These are phyloP conservation scores for Amanita subjunquillea DNA, from an alignment of 768 basidiomycete species.

Conservation along the genomic window DNA sequence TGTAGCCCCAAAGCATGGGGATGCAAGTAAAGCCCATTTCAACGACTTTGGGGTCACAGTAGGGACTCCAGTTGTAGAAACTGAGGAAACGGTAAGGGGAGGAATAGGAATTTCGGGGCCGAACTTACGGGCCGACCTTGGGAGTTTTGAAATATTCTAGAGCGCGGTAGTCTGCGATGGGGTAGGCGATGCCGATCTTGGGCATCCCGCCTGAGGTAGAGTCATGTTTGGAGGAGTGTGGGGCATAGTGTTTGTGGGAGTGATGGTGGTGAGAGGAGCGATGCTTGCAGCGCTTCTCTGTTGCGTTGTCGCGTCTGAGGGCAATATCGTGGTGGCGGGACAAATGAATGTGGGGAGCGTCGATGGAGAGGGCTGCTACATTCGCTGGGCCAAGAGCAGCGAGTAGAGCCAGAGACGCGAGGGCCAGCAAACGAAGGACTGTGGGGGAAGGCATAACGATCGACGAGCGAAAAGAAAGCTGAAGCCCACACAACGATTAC, in stretches of 20 bases:
- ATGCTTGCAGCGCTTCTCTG: slow-evolving; percentile 45
- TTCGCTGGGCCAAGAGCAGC: slow-evolving; percentile 36
- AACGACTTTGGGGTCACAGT: slow-evolving; percentile 27
- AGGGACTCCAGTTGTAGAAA: slow-evolving; percentile 62
- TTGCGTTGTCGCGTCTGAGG: slow-evolving; percentile 30
- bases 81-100: slow-evolving; percentile 14
- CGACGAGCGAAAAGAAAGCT: slow-evolving; percentile 11
- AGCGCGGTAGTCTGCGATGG: slow-evolving; percentile 38
- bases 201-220: slow-evolving; percentile 11
- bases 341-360: slow-evolving; percentile 21
- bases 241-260: slow-evolving; percentile 11
- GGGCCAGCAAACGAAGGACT: slow-evolving; percentile 46
- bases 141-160: slow-evolving; percentile 41
- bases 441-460: slow-evolving; percentile 38
- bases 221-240: slow-evolving; percentile 2
- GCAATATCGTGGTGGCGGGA: slow-evolving; percentile 33
- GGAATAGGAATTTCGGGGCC: not conserved
- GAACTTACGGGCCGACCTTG: slow-evolving; percentile 32
- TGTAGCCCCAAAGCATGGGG: slow-evolving; percentile 65
- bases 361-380: slow-evolving; percentile 43
- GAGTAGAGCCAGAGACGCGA: slow-evolving; percentile 49
- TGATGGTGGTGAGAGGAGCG: slow-evolving; percentile 21
- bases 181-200: slow-evolving; percentile 65
- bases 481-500: not conserved
- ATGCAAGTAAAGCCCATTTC: slow-evolving; percentile 40